phyloP scores from a whole-genome alignment of 345 rosid genomes.

The Streptanthus diversifolius region DNA sequence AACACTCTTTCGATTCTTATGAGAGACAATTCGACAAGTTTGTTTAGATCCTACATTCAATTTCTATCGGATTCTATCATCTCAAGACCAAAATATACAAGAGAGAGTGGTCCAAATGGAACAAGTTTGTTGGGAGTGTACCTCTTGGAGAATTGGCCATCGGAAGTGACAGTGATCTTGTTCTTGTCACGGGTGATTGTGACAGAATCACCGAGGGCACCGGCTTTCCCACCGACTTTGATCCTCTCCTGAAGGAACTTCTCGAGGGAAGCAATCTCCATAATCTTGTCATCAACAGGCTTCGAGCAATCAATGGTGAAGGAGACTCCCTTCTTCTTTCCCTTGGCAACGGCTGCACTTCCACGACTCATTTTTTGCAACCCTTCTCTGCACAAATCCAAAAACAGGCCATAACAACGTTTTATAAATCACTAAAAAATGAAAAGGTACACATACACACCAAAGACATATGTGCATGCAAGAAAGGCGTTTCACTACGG shows the following conservation, averaged over 20 bases:
- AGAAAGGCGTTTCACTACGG: not conserved
- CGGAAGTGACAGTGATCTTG: slow-evolving; percentile 67
- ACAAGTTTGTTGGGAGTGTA: slow-evolving; percentile 14
- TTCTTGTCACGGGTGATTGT: slow-evolving; percentile 56
- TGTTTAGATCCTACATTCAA: not conserved
- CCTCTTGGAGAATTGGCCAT: slow-evolving; percentile 75
- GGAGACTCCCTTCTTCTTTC: slow-evolving; percentile 43
- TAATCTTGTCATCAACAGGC: slow-evolving; percentile 44
- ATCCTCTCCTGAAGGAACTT: slow-evolving; percentile 83
- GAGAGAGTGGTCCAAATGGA: not conserved
- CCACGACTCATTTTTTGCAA: slow-evolving; percentile 39
- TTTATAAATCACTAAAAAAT: not conserved
- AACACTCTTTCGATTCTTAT: not conserved
- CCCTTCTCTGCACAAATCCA: slow-evolving; percentile 9
- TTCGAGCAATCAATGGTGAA: slow-evolving; percentile 38
- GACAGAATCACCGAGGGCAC: slow-evolving; percentile 64
- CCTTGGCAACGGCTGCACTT: slow-evolving; percentile 36
- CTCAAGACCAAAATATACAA: not conserved
- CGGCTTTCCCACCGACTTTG: slow-evolving; percentile 82
- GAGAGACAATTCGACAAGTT: not conserved
- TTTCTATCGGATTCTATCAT: not conserved
- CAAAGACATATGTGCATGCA: not conserved
- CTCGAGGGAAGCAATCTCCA: slow-evolving; percentile 76
- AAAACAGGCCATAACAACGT: not conserved
- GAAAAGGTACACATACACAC: not conserved